phyloP scores from a whole-genome alignment of 306 rosid species.

The Lablab purpureus region DNA sequence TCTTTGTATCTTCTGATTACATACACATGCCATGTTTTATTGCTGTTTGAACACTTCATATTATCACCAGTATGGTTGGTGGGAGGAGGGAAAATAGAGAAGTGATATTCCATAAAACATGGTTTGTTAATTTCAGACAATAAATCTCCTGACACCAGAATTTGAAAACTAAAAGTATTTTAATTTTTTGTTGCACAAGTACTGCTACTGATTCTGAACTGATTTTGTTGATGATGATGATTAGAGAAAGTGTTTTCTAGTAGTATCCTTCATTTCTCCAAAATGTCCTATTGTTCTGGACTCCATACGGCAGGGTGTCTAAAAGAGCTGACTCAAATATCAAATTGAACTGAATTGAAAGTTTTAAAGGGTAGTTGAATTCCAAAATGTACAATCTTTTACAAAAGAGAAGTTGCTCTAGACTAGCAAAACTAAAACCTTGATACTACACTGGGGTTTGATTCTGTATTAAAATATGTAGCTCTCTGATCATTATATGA shows the following conservation, averaged over 20 bases:
- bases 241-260: not conserved
- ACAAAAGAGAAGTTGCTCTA: conserved; percentile 29
- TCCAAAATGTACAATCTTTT: conserved; percentile 17
- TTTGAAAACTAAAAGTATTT: conserved; percentile 20
- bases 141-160: not conserved
- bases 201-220: not conserved
- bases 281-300: conserved; percentile 16
- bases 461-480: conserved; percentile 2
- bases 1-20: conserved; percentile 38
- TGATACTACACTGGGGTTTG: conserved; percentile 26
- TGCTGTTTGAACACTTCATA: conserved; percentile 36
- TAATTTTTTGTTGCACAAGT: conserved; percentile 18
- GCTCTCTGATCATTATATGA: conserved; percentile 19
- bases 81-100: conserved; percentile 31
- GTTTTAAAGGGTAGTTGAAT: conserved; percentile 22
- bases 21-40: conserved; percentile 23
- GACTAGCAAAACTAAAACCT: conserved; percentile 24
- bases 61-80: conserved; percentile 8
- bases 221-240: not conserved
- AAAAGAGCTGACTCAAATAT: conserved; percentile 24
- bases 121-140: conserved; percentile 11
- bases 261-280: conserved; percentile 25
- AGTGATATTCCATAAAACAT: conserved; percentile 8
- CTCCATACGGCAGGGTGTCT: not conserved
- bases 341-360: conserved; percentile 23